Base-by-base conservation (phyloP, 1,284 basidiomycete genomes). In the Lentinula novae-zelandiae region DNA sequence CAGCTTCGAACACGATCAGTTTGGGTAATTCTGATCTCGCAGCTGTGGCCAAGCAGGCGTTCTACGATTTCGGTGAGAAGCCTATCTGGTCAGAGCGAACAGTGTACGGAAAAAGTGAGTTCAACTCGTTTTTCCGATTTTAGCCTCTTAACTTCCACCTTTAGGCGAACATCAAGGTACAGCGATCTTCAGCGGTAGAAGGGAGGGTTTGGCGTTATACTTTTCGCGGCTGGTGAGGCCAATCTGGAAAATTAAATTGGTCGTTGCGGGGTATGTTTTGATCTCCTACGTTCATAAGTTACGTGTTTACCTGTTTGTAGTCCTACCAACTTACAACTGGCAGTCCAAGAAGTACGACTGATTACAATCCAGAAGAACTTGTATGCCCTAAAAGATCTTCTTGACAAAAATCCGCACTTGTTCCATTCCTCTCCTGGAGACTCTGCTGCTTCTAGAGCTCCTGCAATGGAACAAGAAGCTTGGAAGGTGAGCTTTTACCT, bases 141-240 rank as follows among this genome's bases (percentile, higher is more conserved):
- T 20, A n/a, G 12, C 9, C n/a, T 17, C 3, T 34, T 50, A 54
- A 64, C 31, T 42, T 46, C 17, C 8, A 20, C 55, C 34, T 54
- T 7, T 63, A 85, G 87, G 82, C 48, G 89, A 90, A 64, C 82
- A 79, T 62, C 84, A 88, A 57, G 90, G 89, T 38, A 88, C 83
- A 53, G 83, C 93, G 20, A 83, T 85, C 54, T 96, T 92, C 73
- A 95, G 93, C 67, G 91, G 93, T 42, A 84, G 95, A 56, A 85
- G 95, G 67, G 94, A 98, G 74, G 96, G 94, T 1, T 80, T 98
- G 44, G 91, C 90, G 0, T 75, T 96, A 38, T 96, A 95, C 71
- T 85, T 98, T 67, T 86, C 93, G 3, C 83, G 96, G 57, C 78
- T 96, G 31, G 76, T 98, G 15, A 80, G 94, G 44, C 91, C 93